These are phyloP conservation scores for Emericellopsis atlantica DNA, from an alignment of 2,329 filamentous ascomycete genomes.

Conservation along the genomic window DNA sequence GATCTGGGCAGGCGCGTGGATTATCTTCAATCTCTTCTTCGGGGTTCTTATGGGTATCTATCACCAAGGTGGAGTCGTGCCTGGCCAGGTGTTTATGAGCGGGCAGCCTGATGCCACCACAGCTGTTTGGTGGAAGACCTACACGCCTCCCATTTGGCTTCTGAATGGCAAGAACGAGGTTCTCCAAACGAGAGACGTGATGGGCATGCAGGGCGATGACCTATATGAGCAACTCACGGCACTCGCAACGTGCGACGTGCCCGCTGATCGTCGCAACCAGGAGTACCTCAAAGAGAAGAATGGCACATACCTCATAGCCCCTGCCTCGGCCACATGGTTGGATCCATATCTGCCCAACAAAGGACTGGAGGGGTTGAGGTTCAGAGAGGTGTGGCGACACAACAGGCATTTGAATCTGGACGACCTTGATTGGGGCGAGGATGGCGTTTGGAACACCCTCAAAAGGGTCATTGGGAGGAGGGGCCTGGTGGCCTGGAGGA, in stretches of 20 bases:
- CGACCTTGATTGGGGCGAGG: slow-evolving; percentile 67
- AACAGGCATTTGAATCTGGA: slow-evolving; percentile 61
- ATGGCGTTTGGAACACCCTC: slow-evolving; percentile 62
- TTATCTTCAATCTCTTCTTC: slow-evolving; percentile 55
- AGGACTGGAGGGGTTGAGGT: slow-evolving; percentile 44
- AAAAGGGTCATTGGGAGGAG: slow-evolving; percentile 52
- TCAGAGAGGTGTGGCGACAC: slow-evolving; percentile 60
- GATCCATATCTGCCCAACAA: slow-evolving; percentile 50
- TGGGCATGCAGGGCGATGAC: slow-evolving; percentile 51
- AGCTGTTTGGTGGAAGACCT: slow-evolving; percentile 78
- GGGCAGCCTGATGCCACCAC: slow-evolving; percentile 55
- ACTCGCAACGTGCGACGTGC: slow-evolving; percentile 50
- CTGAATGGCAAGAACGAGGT: slow-evolving; percentile 64
- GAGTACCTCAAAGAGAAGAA: slow-evolving; percentile 48
- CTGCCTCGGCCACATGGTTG: slow-evolving; percentile 57
- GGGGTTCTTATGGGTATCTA: slow-evolving; percentile 69
- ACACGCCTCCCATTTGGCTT: slow-evolving; percentile 70
- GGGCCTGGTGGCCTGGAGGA: slow-evolving; percentile 49
- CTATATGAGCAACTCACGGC: slow-evolving; percentile 46
- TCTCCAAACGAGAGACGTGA: slow-evolving; percentile 59
- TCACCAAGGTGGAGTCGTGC: slow-evolving; percentile 69
- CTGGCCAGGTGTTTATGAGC: slow-evolving; percentile 63
- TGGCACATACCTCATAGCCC: slow-evolving; percentile 61
- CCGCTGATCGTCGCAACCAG: slow-evolving; percentile 38
- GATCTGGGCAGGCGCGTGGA: slow-evolving; percentile 50